phyloP scores from a whole-genome alignment of 1,284 basidiomycete genomes.

The Flammula alnicola region DNA sequence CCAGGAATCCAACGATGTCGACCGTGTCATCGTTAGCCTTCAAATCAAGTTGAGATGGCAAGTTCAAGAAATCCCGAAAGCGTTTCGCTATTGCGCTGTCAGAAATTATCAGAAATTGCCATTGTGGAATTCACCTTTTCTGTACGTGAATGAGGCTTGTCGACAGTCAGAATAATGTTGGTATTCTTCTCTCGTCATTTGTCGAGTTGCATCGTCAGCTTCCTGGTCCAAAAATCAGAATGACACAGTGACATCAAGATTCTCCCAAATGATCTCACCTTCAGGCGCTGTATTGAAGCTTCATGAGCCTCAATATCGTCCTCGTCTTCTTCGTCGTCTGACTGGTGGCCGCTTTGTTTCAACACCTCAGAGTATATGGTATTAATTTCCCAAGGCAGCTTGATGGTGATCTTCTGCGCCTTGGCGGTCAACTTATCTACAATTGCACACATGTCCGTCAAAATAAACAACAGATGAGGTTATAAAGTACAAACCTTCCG shows the following conservation, averaged over 20 bases:
- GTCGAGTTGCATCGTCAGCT: slow-evolving; percentile 92
- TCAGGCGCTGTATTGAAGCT: slow-evolving; percentile 86
- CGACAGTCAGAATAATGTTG: slow-evolving; percentile 97
- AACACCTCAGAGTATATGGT: slow-evolving; percentile 91
- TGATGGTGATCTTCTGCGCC: slow-evolving; percentile 92
- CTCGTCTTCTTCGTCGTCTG: slow-evolving; percentile 94
- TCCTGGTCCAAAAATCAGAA: slow-evolving; percentile 52
- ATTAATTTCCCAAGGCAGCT: slow-evolving; percentile 94
- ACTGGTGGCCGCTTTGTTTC: slow-evolving; percentile 70
- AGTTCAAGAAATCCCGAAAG: slow-evolving; percentile 94
- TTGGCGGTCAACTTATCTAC: slow-evolving; percentile 82
- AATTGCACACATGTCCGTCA: neutral
- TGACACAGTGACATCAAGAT: neutral
- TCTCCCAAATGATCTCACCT: slow-evolving; percentile 54
- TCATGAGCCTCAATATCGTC: slow-evolving; percentile 97
- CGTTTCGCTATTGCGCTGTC: slow-evolving; percentile 70
- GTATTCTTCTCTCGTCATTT: slow-evolving; percentile 97
- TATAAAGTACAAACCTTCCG: slow-evolving; percentile 57
- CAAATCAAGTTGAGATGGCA: slow-evolving; percentile 88
- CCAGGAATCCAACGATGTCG: slow-evolving; percentile 95
- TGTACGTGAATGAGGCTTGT: slow-evolving; percentile 96
- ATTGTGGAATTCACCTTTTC: slow-evolving; percentile 69
- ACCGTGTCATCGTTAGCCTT: slow-evolving; percentile 95
- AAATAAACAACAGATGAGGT: neutral
- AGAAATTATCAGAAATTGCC: neutral